Percentiles rank a stretch among this genome's conserved stretches.
Conservation (phyloP, 306 rosid species). For the Cucumis cinereus region DNA sequence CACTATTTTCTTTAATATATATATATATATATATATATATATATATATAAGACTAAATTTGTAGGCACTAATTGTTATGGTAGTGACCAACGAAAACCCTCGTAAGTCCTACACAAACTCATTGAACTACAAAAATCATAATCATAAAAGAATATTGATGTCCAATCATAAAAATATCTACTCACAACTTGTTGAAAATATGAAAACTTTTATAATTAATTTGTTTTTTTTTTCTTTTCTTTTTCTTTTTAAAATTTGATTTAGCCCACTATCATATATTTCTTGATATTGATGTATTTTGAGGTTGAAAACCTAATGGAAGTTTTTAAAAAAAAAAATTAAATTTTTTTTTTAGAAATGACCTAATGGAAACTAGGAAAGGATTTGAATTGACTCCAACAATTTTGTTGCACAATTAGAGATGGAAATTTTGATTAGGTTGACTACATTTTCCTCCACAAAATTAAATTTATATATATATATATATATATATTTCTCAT, state of each 20-base stretch:
- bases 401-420: not conserved
- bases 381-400: slow-evolving; percentile 5
- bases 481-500: not conserved
- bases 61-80: not conserved
- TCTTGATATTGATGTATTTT: not conserved
- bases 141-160: not conserved
- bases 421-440: not conserved
- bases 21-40: not conserved
- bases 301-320: not conserved
- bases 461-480: not conserved
- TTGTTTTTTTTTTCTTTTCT: no score
- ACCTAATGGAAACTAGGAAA: not conserved
- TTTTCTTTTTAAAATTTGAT: not conserved
- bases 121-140: not conserved
- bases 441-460: not conserved
- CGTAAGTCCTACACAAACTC: not conserved
- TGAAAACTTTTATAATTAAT: not conserved
- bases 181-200: not conserved
- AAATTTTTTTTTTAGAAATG: no score
- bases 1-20: not conserved
- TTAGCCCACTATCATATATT: not conserved
- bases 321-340: no score
- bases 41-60: not conserved
- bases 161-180: not conserved
- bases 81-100: not conserved